Percentiles rank a stretch among this genome's conserved stretches.
These are phyloP conservation scores for Fraxinus quadrangulata DNA, from an alignment of 257 asterid species.

Conservation along the genomic window DNA sequence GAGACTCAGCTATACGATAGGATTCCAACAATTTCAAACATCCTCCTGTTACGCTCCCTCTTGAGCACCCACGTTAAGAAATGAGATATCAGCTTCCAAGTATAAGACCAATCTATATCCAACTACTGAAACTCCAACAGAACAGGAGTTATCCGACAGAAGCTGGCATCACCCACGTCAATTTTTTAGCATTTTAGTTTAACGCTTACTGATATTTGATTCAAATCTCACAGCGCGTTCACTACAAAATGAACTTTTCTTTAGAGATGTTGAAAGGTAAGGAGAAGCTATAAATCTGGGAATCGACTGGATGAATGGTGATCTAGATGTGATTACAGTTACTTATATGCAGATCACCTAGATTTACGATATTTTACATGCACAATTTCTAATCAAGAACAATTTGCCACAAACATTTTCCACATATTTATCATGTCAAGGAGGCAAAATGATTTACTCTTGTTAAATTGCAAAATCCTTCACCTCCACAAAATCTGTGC, in stretches of 20 bases:
- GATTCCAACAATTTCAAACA: constrained; percentile 11
- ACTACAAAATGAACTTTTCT: neutral
- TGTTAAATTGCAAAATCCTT: constrained; percentile 26
- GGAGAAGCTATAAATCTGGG: neutral
- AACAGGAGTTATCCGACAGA: neutral
- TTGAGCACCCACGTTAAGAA: neutral
- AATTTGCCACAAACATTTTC: constrained; percentile 3
- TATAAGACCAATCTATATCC: constrained; percentile 4
- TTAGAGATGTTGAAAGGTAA: neutral
- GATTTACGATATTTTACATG: constrained; percentile 9
- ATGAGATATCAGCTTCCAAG: constrained; percentile 11
- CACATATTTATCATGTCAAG: neutral
- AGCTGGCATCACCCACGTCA: neutral
- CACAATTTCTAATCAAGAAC: neutral
- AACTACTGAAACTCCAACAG: constrained; percentile 16
- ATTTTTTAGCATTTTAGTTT: neutral
- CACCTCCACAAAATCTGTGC: constrained; percentile 99
- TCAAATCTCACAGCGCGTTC: neutral
- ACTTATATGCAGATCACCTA: neutral
- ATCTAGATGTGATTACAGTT: neutral
- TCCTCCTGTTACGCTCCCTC: neutral
- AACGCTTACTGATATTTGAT: constrained; percentile 4
- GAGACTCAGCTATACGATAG: neutral
- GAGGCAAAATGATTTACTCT: constrained; percentile 16
- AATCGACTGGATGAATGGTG: neutral